phyloP scores from a whole-genome alignment of 805 yeast species.

The Dipodascopsis tothii region DNA sequence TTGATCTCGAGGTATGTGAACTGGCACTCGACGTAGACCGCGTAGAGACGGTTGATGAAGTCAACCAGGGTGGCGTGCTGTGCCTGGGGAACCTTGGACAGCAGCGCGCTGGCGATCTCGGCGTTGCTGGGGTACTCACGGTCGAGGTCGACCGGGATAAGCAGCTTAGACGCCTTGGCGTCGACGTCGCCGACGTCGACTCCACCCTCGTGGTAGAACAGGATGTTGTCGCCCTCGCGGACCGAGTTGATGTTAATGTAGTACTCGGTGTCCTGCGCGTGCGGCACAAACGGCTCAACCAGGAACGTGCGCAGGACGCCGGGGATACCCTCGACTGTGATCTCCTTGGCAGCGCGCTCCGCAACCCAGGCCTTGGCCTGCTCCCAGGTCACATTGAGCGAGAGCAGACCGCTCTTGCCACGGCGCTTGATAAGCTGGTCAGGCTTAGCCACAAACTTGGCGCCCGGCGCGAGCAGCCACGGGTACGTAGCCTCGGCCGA shows the following conservation, averaged over 20 bases:
- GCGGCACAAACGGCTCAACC: constrained; percentile 44
- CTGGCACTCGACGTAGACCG: constrained; percentile 42
- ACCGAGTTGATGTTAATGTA: constrained; percentile 44
- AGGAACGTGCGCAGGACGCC: constrained; percentile 37
- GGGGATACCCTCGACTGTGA: constrained; percentile 36
- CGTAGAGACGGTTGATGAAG: constrained; percentile 41
- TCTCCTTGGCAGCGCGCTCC: constrained; percentile 37
- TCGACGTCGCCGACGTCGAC: constrained; percentile 44
- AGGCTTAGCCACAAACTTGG: constrained; percentile 41
- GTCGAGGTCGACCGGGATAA: constrained; percentile 39
- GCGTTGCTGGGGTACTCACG: constrained; percentile 37
- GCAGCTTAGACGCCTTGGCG: constrained; percentile 38
- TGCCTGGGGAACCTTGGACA: constrained; percentile 35
- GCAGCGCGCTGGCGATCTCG: constrained; percentile 31
- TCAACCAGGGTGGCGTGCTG: constrained; percentile 38
- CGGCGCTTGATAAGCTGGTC: constrained; percentile 43
- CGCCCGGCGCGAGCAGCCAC: constrained; percentile 34
- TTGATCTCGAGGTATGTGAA: constrained; percentile 43
- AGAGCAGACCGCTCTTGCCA: constrained; percentile 40
- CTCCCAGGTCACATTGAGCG: constrained; percentile 39
- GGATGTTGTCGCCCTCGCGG: constrained; percentile 42
- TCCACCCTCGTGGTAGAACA: constrained; percentile 44
- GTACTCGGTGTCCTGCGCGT: constrained; percentile 40
- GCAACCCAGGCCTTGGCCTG: constrained; percentile 40
- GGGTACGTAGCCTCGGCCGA: constrained; percentile 35